Percentiles rank a stretch among this genome's conserved stretches.
Evolutionary conservation across 2,329 filamentous ascomycete genomes (phyloP).

Genomic region (Pyrenochaeta sp.): DNA sequence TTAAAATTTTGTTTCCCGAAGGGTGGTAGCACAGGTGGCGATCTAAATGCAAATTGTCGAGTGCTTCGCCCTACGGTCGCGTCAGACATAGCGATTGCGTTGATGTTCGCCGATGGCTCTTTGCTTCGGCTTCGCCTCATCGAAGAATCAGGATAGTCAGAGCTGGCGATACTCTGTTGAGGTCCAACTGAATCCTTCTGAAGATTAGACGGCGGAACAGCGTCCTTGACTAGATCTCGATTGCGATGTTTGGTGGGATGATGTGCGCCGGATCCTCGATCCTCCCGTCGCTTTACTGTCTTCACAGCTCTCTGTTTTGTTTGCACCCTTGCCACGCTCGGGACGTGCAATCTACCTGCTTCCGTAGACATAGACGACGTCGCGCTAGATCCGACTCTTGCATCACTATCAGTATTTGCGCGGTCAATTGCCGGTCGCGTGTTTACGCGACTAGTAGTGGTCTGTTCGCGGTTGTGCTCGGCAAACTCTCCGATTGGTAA

Average conservation of each 20-base stretch:
- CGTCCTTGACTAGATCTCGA: not conserved
- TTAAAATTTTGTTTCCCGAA: not conserved
- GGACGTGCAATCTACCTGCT: not conserved
- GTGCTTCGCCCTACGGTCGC: conserved; percentile 1
- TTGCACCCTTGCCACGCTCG: not conserved
- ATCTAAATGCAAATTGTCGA: not conserved
- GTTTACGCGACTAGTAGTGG: conserved; percentile 13
- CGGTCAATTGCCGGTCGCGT: conserved; percentile 1
- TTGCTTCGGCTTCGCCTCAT: not conserved
- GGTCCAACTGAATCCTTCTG: not conserved
- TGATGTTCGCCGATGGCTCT: not conserved
- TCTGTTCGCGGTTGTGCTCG: conserved; percentile 17
- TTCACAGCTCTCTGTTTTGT: conserved; percentile 15
- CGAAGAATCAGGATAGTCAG: not conserved
- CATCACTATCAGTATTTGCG: conserved; percentile 2
- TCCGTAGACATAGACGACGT: not conserved
- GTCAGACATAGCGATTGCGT: not conserved
- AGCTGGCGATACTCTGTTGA: not conserved
- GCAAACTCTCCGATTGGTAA: conserved; percentile 14
- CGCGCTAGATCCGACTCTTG: not conserved
- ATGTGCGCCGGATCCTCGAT: not conserved
- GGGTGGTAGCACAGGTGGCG: not conserved
- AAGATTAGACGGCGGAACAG: not conserved
- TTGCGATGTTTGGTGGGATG: not conserved
- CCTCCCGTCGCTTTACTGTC: conserved; percentile 5